Base-by-base conservation (phyloP, 116 monocot species). In the Trichopus zeylanicus region DNA sequence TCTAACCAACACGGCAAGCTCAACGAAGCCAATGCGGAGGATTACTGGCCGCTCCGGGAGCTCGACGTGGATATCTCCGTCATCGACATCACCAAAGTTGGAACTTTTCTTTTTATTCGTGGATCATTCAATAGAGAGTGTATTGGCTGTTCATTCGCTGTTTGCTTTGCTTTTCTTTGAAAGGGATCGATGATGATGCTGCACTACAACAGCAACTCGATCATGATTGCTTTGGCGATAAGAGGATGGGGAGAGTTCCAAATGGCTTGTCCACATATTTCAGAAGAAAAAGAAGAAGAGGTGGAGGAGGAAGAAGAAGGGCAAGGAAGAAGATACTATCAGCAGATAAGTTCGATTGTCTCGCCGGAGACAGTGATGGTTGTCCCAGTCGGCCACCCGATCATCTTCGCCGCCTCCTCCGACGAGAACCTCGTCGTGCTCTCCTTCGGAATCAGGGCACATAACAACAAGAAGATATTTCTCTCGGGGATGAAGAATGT, bases 121-220 rank as follows among this genome's bases (percentile, higher is more conserved):
- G 26, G 4, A 10, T 26, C 5, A 4, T 28, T 55, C 6, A 4
- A 55, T 26, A 27, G 23, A 23, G 24, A 6, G 3, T 46, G 15
- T 46, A 46, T 7, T 4, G 2, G 5, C 15, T 4, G 15, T 2
- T 46, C 46, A 9, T 3, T 26, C 27, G 13, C 7, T 2, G 24
- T 55, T 27, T 28, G 18, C 28, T 26, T 15, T 5, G 26, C 5
- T 4, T 35, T 28, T 27, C 2, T 24, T 18, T 32, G 21, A 7
- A 46, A 83, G 88, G 73, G 84, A 22, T 81, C 92, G 5, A 84
- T 92, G 92, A 56, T 69, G 26, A 76, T 72, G 7, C 84, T 84
- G 1, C 62, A 58, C 64, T 84, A 74, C 78, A 81, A 84, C 76
- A 39, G 84, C 0, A 58, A 46, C 31, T 58, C 84, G 27, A 66